phyloP scores from a whole-genome alignment of 2,329 filamentous ascomycete genomes.

The Coniella lustricola region DNA sequence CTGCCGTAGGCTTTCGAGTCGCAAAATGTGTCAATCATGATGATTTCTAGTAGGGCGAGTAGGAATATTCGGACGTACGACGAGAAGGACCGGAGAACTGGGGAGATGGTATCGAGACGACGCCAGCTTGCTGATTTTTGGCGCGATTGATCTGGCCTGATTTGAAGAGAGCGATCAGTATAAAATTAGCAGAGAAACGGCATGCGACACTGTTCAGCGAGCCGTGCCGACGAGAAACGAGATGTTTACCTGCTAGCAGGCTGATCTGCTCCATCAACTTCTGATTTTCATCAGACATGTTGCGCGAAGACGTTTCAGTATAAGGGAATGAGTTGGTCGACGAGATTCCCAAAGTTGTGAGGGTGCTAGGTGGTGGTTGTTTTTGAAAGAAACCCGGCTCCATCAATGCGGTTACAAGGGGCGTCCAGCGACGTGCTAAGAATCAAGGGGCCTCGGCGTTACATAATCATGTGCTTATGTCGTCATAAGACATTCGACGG shows the following conservation, averaged over 20 bases:
- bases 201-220: not conserved
- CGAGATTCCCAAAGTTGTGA: not conserved
- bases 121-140: conserved; percentile 54
- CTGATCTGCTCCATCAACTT: conserved; percentile 48
- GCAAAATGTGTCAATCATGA: not conserved
- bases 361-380: not conserved
- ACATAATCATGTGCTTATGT: not conserved
- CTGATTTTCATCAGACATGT: conserved; percentile 43
- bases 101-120: conserved; percentile 23
- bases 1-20: conserved; percentile 4
- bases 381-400: not conserved
- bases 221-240: not conserved
- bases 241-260: conserved; percentile 39
- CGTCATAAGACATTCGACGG: no score
- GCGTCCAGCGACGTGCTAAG: no score
- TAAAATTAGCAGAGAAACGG: conserved; percentile 2
- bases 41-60: not conserved
- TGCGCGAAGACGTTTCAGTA: not conserved
- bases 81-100: conserved; percentile 25
- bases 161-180: not conserved
- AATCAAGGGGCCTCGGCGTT: no score
- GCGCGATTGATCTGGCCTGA: conserved; percentile 73
- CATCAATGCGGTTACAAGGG: no score
- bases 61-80: conserved; percentile 26
- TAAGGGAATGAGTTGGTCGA: not conserved